Evolutionary conservation across 495 filamentous ascomycete genomes (phyloP).

Genomic region (Aspergillus nidulans): DNA sequence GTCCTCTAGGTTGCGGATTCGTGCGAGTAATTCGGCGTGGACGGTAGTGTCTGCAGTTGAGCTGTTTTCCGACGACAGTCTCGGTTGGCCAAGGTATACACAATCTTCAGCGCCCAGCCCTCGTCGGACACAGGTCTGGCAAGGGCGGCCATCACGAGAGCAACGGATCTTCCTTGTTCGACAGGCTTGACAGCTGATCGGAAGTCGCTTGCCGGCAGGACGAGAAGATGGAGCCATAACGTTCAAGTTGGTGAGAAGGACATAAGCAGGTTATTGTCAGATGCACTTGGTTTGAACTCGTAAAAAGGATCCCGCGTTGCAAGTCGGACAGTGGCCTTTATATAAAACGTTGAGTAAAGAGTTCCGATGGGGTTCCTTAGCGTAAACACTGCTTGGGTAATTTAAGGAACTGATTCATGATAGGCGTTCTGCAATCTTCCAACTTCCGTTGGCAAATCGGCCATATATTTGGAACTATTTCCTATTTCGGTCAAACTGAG

Average conservation of each 20-base stretch:
- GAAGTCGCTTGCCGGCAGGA: conserved; percentile 33
- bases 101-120: conserved; percentile 40
- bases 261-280: neutral
- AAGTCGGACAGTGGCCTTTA: neutral
- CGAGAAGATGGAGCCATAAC: conserved; percentile 18
- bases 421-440: neutral
- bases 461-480: conserved; percentile 4
- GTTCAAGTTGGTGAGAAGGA: neutral
- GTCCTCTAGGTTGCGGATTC: conserved; percentile 38
- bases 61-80: conserved; percentile 32
- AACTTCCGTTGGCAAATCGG: neutral
- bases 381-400: neutral
- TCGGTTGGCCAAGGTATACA: conserved; percentile 38
- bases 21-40: conserved; percentile 34
- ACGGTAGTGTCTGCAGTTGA: conserved; percentile 21
- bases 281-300: too few species aligned
- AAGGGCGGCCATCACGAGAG: conserved; percentile 38
- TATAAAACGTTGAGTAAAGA: neutral
- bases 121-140: conserved; percentile 38
- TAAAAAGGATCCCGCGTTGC: too few species aligned
- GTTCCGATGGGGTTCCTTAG: neutral
- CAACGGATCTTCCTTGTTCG: conserved; percentile 39
- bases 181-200: conserved; percentile 42
- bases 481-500: neutral
- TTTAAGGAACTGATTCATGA: neutral